These are phyloP conservation scores for Malus sylvestris DNA, from an alignment of 306 rosid genomes.

Conservation along the genomic window DNA sequence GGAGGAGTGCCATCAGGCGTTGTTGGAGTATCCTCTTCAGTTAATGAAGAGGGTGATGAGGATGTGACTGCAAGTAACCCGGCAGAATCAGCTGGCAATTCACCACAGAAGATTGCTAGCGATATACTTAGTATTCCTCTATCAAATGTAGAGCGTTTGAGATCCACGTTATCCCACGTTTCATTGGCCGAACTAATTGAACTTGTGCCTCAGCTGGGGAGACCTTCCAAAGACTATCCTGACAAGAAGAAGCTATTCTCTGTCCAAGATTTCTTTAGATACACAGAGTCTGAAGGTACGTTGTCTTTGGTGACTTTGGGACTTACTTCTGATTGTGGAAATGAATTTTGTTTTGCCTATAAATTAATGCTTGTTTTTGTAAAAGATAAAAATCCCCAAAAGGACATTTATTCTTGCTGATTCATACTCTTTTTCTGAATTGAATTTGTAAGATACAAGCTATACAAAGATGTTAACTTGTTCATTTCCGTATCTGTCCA, in stretches of 20 bases:
- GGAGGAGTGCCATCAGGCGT: conserved; percentile 77
- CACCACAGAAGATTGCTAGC: conserved; percentile 76
- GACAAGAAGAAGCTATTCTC: conserved; percentile 91
- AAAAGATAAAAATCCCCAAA: not conserved
- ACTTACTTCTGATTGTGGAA: not conserved
- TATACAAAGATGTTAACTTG: not conserved
- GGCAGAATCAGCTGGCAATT: conserved; percentile 58
- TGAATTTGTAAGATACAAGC: not conserved
- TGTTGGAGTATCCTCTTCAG: conserved; percentile 55
- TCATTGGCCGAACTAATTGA: conserved; percentile 83
- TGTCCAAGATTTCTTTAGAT: conserved; percentile 96
- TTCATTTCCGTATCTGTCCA: not conserved
- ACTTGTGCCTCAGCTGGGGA: conserved; percentile 80
- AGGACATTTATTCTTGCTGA: not conserved
- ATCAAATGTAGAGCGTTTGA: conserved; percentile 94
- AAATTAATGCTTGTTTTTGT: not conserved
- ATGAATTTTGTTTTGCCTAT: conserved; percentile 10
- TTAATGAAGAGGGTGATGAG: conserved; percentile 51
- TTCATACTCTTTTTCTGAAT: not conserved
- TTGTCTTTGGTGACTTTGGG: conserved; percentile 5
- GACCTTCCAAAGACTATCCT: conserved; percentile 78
- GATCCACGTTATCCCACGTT: conserved; percentile 79
- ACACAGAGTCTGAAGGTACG: conserved; percentile 98
- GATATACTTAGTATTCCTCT: conserved; percentile 82
- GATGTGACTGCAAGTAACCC: conserved; percentile 32